Conservation (phyloP, 2,329 filamentous ascomycete genomes). For the Alternaria novae-zelandiae region DNA sequence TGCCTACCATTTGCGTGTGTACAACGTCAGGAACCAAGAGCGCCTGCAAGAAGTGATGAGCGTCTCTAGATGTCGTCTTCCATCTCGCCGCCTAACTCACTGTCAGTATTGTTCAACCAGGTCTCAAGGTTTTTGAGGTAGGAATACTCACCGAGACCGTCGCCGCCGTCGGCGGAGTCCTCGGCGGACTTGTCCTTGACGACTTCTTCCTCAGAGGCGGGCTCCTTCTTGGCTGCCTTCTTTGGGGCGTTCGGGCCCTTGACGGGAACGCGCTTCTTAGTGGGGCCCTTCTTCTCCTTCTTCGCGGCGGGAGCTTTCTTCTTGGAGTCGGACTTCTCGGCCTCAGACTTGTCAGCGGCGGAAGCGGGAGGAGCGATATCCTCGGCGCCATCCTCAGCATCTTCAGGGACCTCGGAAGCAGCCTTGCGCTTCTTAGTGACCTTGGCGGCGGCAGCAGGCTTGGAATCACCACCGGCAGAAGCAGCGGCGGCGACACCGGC, state of each 20-base stretch:
- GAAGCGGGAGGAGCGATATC: slow-evolving; percentile 33
- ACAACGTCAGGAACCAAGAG: not conserved
- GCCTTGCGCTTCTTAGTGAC: slow-evolving; percentile 32
- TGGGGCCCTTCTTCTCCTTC: slow-evolving; percentile 15
- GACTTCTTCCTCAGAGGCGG: slow-evolving; percentile 7
- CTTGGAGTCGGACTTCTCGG: slow-evolving; percentile 10
- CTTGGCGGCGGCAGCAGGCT: slow-evolving; percentile 1
- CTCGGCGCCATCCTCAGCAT: not conserved
- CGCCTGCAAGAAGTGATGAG: not conserved
- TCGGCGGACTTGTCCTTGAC: not conserved
- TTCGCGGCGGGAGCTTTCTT: slow-evolving; percentile 22
- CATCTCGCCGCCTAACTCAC: slow-evolving; percentile 2
- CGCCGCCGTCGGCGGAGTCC: slow-evolving; percentile 21
- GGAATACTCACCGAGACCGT: slow-evolving; percentile 25
- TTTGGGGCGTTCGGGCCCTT: slow-evolving; percentile 12
- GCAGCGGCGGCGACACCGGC: not conserved
- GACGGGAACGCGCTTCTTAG: not conserved
- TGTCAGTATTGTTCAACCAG: slow-evolving; percentile 21
- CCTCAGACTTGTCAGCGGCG: slow-evolving; percentile 9
- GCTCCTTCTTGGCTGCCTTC: slow-evolving; percentile 30
- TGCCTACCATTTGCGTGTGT: not conserved
- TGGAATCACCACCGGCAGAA: slow-evolving; percentile 8
- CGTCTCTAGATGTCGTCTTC: slow-evolving; percentile 4
- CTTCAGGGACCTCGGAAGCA: slow-evolving; percentile 8
- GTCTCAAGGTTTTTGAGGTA: slow-evolving; percentile 6